Evolutionary conservation across 768 basidiomycete genomes (phyloP).

Genomic region (Agrocybe pediades): DNA sequence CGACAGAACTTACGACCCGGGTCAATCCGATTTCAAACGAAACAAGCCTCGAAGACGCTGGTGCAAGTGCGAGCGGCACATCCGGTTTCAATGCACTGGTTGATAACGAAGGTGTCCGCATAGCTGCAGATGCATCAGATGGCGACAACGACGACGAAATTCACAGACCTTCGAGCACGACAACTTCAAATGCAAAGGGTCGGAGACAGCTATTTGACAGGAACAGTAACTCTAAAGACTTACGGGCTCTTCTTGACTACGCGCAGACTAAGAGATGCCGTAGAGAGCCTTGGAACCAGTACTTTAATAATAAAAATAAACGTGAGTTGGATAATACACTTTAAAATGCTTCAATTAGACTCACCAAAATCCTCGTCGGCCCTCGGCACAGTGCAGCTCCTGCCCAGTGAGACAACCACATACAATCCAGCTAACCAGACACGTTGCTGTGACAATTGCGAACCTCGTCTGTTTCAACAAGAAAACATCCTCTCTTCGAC

Average conservation of each 20-base stretch:
- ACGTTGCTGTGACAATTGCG: conserved; percentile 17
- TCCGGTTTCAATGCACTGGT: background rate
- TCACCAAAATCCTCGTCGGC: background rate
- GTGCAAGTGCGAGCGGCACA: background rate
- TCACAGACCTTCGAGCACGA: background rate
- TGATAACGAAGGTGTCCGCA: background rate
- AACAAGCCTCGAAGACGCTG: background rate
- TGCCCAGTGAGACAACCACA: conserved; percentile 1
- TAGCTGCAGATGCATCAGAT: background rate
- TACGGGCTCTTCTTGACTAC: background rate
- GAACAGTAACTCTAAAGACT: conserved; percentile 2
- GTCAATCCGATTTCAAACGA: background rate
- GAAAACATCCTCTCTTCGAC: background rate
- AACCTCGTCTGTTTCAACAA: conserved; percentile 6
- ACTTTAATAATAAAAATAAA: conserved; percentile 13
- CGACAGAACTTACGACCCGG: background rate
- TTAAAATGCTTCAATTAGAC: background rate
- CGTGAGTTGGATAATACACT: conserved; percentile 11
- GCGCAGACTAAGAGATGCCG: background rate
- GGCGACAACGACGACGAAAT: background rate
- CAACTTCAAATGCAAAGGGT: background rate
- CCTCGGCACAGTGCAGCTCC: conserved; percentile 3
- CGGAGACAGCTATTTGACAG: background rate
- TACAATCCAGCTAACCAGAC: background rate
- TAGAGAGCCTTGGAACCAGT: conserved; percentile 9